Evolutionary conservation across 257 asterid genomes (phyloP), one percentile per base, ranked within the genome.

Genomic region (Solanum ossicruentum): DNA sequence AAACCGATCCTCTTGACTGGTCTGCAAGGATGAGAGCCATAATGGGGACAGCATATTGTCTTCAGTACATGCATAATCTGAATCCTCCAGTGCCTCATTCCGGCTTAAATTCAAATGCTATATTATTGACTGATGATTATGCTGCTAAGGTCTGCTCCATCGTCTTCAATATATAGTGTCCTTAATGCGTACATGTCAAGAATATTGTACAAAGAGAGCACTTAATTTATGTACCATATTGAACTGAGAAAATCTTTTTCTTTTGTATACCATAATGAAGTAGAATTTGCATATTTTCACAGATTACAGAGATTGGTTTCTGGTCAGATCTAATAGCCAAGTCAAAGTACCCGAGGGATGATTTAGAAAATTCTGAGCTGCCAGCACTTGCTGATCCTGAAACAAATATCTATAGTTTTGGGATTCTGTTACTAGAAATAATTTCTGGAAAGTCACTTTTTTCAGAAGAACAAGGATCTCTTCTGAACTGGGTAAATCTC

Each of bases 1-100:
- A 95, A 84, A 88, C 92, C 10, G 99, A 95, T 85, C 97, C 93
- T 91, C 98, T 97, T 15, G 98, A 97, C 78, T 97, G 99, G 99
- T 88, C 78, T 80, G 86, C 94, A 54, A 90, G 99, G 89, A 89
- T 90, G 91, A 93, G 99, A 87, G 92, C 95, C 80, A 85, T 91
- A 81, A 97, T 97, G 97, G 99, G 99, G 80, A 78, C 88, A 20
- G 93, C 93, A 10, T 97, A 97, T 83, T 94, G 98, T 86, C 95
- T 97, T 54, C 94, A 93, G 82, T 87, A 97, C 92, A 89, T 97
- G 93, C 99, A 97, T 72, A 94, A 90, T 61, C 89, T 94, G 52
- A 92, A 91, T 84, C 99, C 99, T 54, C 95, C 98, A 1, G 57
- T 97, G 52, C 72, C 93, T 3, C 96, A 90, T 86, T 82, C 89